phyloP scores from a whole-genome alignment of 1,284 basidiomycete species.

The Neonothopanus nambi region DNA sequence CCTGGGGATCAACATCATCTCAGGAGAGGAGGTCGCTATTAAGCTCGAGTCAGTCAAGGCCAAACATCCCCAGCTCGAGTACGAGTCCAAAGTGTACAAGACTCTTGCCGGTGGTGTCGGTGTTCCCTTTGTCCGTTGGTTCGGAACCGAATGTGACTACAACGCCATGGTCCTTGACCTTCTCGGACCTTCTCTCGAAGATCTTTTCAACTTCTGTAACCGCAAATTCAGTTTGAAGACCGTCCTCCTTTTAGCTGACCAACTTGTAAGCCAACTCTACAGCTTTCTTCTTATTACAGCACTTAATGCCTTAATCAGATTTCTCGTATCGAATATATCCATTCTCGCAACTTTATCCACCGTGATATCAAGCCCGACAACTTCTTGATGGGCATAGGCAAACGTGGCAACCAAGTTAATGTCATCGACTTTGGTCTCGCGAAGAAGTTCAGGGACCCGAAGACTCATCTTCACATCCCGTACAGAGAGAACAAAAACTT shows the following conservation, averaged over 20 bases:
- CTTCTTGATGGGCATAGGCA: conserved; percentile 99
- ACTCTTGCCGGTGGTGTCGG: conserved; percentile 97
- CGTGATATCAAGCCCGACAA: conserved; percentile 99
- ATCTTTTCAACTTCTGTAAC: conserved; percentile 99
- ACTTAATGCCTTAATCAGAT: conserved; percentile 56
- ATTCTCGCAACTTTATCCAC: conserved; percentile 99
- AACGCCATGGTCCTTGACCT: conserved; percentile 99
- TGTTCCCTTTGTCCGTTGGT: conserved; percentile 98
- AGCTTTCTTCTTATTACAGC: conserved; percentile 13
- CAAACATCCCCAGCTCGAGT: conserved; percentile 99
- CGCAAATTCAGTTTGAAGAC: conserved; percentile 98
- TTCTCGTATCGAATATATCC: conserved; percentile 98
- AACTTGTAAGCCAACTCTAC: conserved; percentile 66
- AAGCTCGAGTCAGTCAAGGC: conserved; percentile 99
- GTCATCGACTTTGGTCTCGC: conserved; percentile 99
- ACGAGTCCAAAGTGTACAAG: conserved; percentile 97
- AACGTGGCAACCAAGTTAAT: conserved; percentile 99
- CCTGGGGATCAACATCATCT: conserved; percentile 99
- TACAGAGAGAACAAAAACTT: conserved; percentile 99
- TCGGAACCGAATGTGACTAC: conserved; percentile 99
- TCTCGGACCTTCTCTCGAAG: conserved; percentile 95
- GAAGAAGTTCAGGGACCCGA: conserved; percentile 99
- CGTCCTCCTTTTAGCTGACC: conserved; percentile 94
- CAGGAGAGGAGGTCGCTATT: conserved; percentile 99
- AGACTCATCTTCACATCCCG: conserved; percentile 98